A percentile compares a stretch with the other conserved stretches of the same genome.
phyloP scores from a whole-genome alignment of 2,329 filamentous ascomycete species.

The Aciculosporium take region DNA sequence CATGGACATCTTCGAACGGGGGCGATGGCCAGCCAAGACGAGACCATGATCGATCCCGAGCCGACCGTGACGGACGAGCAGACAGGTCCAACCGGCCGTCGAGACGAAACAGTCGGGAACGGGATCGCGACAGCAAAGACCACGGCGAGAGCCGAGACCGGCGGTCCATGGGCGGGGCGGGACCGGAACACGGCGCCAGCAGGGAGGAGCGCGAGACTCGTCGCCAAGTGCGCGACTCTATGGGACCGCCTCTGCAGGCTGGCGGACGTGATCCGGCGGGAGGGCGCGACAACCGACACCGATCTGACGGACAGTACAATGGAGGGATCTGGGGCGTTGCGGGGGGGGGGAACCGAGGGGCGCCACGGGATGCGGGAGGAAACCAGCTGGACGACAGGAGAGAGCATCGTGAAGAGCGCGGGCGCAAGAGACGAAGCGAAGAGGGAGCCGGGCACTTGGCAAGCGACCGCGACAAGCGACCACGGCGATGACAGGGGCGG shows the following conservation, averaged over 20 bases:
- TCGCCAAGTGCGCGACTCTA: constrained; percentile 16
- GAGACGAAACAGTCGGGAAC: constrained; percentile 37
- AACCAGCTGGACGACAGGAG: constrained; percentile 19
- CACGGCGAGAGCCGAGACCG: constrained; percentile 31
- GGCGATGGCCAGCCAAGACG: constrained; percentile 17
- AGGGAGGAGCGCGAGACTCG: constrained; percentile 23
- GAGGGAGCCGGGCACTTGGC: constrained; percentile 26
- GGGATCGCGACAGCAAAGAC: constrained; percentile 33
- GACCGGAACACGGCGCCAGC: constrained; percentile 11
- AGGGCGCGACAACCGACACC: constrained; percentile 20
- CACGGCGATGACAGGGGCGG: constrained; percentile 27
- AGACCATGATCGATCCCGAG: constrained; percentile 29
- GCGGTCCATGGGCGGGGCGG: constrained; percentile 21
- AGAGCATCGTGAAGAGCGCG: constrained; percentile 22
- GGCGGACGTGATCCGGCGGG: constrained; percentile 18
- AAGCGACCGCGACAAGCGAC: constrained; percentile 40
- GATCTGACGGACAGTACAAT: constrained; percentile 12
- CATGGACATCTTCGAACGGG: constrained; percentile 19
- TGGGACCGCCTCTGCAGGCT: constrained; percentile 16
- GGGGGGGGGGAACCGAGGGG: constrained; percentile 14
- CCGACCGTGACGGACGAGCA: constrained; percentile 27
- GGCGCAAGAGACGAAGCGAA: constrained; percentile 30
- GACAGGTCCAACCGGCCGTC: constrained; percentile 27
- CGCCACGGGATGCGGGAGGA: constrained; percentile 17
- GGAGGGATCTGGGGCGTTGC: constrained; percentile 11